phyloP scores from a whole-genome alignment of 208 protist species.

The Trypanosoma vivax region DNA sequence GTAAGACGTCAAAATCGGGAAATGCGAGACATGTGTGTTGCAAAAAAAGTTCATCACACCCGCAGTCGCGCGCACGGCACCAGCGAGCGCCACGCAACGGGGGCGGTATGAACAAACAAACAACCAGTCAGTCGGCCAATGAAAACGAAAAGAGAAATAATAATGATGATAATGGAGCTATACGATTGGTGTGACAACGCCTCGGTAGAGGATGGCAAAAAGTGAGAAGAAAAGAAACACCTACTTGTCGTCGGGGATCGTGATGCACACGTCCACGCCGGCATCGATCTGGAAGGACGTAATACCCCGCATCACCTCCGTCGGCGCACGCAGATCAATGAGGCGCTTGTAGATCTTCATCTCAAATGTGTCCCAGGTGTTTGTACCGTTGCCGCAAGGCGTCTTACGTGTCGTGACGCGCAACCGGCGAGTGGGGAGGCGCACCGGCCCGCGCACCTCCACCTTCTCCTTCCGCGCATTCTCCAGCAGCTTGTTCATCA shows the following conservation, averaged over 20 bases:
- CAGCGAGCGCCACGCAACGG: too few relatives aligned
- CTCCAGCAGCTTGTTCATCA: conserved; percentile 92
- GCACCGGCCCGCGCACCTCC: conserved; percentile 95
- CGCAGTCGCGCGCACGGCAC: too few relatives aligned
- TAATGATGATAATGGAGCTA: not conserved
- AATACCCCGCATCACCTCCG: conserved; percentile 89
- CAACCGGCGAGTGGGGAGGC: conserved; percentile 97
- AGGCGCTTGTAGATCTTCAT: conserved; percentile 99
- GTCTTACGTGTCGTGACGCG: conserved; percentile 98
- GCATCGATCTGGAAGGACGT: conserved; percentile 84
- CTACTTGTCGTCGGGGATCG: conserved; percentile 43
- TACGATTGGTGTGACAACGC: conserved; percentile 18
- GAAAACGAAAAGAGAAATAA: conserved; percentile 5
- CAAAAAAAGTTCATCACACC: too few relatives aligned
- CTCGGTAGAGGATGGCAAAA: not conserved
- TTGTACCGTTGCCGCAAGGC: conserved; percentile 99
- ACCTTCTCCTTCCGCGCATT: conserved; percentile 94
- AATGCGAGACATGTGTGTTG: too few relatives aligned
- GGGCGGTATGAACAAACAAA: not conserved
- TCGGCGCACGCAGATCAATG: conserved; percentile 94
- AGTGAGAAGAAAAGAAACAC: not conserved
- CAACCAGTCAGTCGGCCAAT: conserved; percentile 1
- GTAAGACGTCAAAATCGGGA: too few relatives aligned
- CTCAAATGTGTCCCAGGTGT: conserved; percentile 99
- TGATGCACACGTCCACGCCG: conserved; percentile 87